Conservation (phyloP, 116 monocot species). For the Phalaenopsis hybrid region DNA sequence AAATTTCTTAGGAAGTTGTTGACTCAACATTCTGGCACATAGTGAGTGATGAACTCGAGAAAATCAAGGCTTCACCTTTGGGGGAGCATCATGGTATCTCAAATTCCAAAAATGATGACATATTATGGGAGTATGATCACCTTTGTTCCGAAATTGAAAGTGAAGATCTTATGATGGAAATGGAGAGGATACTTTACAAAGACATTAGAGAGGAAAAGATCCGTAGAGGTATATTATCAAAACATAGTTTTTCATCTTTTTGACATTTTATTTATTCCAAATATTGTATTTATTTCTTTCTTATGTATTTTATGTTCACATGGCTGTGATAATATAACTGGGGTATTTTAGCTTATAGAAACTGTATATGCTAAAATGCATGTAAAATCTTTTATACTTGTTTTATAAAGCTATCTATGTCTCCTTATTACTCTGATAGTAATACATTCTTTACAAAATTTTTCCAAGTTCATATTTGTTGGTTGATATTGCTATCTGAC, state of each 20-base stretch:
- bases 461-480: neutral
- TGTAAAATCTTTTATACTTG: neutral
- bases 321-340: neutral
- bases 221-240: constrained; percentile 45
- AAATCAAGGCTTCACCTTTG: constrained; percentile 43
- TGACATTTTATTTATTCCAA: neutral
- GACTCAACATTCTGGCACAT: constrained; percentile 55
- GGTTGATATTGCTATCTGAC: neutral
- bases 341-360: neutral
- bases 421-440: neutral
- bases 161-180: constrained; percentile 83
- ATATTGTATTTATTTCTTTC: neutral
- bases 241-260: neutral
- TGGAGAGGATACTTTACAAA: constrained; percentile 81
- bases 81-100: constrained; percentile 13
- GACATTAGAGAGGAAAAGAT: constrained; percentile 79
- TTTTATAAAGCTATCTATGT: neutral
- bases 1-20: constrained; percentile 35
- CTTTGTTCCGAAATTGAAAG: constrained; percentile 36
- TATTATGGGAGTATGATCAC: constrained; percentile 80
- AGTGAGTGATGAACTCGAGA: constrained; percentile 70
- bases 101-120: constrained; percentile 26
- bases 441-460: neutral
- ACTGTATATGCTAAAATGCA: neutral
- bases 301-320: neutral